These are phyloP conservation scores for Backusella morwellensis DNA, from an alignment of 192 early-diverging fungal genomes.

Conservation along the genomic window DNA sequence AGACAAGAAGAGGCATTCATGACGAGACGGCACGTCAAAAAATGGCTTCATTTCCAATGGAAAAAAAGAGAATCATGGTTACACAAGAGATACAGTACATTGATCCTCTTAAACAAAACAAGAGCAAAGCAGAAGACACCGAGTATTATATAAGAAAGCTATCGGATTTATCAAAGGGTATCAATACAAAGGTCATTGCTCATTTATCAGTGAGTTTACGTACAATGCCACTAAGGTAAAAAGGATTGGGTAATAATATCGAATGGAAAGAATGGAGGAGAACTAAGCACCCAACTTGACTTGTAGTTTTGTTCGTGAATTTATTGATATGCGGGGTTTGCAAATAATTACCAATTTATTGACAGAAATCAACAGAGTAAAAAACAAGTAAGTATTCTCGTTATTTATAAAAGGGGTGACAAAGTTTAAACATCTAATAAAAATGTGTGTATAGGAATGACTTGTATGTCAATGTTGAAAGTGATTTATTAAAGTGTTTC, in stretches of 20 bases:
- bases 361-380: constrained; percentile 52
- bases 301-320: constrained; percentile 69
- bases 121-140: constrained; percentile 30
- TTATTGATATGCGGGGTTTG: constrained; percentile 73
- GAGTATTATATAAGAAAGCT: constrained; percentile 54
- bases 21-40: constrained; percentile 39
- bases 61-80: constrained; percentile 55
- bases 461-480: constrained; percentile 68
- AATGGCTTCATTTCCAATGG: constrained; percentile 45
- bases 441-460: constrained; percentile 47
- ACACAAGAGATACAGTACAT: constrained; percentile 41
- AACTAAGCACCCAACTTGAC: neutral
- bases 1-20: constrained; percentile 50
- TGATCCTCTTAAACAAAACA: constrained; percentile 12
- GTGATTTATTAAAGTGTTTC: constrained; percentile 76
- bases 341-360: constrained; percentile 66
- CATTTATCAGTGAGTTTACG: constrained; percentile 51
- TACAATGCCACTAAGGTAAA: constrained; percentile 50
- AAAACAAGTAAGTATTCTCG: constrained; percentile 41
- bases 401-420: neutral
- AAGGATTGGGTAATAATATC: neutral
- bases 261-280: neutral
- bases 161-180: constrained; percentile 4
- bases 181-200: constrained; percentile 33
- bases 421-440: neutral